Conservation (phyloP, 768 basidiomycete species). For the Mycena belliarum region DNA sequence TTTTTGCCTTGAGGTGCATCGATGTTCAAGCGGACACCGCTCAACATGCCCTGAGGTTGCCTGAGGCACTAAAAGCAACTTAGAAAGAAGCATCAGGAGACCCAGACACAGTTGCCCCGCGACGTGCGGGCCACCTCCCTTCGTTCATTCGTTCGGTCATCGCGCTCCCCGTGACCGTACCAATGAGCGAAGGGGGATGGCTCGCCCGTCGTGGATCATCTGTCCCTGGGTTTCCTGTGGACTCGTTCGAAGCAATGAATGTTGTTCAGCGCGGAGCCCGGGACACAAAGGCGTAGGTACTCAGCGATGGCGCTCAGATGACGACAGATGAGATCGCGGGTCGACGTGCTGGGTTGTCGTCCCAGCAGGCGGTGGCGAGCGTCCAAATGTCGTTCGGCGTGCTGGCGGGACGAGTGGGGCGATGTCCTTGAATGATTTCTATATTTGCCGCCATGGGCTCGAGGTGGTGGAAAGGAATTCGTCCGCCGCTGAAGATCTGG, state of each 20-base stretch:
- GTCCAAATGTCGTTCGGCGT: background rate
- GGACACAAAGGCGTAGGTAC: background rate
- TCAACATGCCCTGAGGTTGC: no score
- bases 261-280: background rate
- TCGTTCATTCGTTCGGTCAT: background rate
- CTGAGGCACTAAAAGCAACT: no score
- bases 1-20: no score
- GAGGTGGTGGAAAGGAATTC: background rate
- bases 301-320: background rate
- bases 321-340: background rate
- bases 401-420: background rate
- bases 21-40: no score
- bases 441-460: background rate
- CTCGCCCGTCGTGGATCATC: background rate
- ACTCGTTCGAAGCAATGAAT: background rate
- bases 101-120: background rate
- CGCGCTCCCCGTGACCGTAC: no score
- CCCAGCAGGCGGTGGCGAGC: background rate
- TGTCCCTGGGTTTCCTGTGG: constrained; percentile 3
- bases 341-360: background rate
- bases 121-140: background rate
- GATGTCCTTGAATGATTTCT: background rate
- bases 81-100: constrained; percentile 11
- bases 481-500: background rate
- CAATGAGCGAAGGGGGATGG: background rate